phyloP scores from a whole-genome alignment of 2,329 filamentous ascomycete genomes.

The Chalaropsis ovoidea region DNA sequence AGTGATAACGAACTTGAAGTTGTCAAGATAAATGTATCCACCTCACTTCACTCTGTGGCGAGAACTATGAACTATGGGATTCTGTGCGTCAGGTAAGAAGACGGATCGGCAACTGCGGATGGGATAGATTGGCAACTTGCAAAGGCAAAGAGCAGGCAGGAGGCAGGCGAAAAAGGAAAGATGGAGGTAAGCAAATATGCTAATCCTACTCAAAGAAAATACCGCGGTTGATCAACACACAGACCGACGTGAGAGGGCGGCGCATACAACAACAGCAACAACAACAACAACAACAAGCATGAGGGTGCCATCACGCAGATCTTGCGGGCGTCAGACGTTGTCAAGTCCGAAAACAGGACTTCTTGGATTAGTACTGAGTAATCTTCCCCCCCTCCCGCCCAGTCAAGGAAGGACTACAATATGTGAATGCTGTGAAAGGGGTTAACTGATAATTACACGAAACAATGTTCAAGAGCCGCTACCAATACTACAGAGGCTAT shows the following conservation, averaged over 20 bases:
- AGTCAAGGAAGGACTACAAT: neutral
- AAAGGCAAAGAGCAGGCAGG: neutral
- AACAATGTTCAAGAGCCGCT: neutral
- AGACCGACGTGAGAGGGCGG: neutral
- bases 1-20: neutral
- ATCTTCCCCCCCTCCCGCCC: neutral
- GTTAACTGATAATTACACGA: neutral
- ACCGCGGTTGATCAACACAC: conserved; percentile 3
- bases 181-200: neutral
- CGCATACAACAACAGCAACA: neutral
- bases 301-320: neutral
- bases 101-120: too few relatives aligned
- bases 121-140: neutral
- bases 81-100: neutral
- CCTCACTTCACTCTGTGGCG: neutral
- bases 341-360: neutral
- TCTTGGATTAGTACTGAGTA: neutral
- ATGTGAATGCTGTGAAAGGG: neutral
- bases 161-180: neutral
- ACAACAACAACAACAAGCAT: neutral
- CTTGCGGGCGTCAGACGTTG: neutral
- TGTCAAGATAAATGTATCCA: neutral
- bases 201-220: neutral
- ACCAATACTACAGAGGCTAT: neutral
- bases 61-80: neutral